Evolutionary conservation across 1,284 basidiomycete species (phyloP), one percentile per base, ranked within the genome.

Genomic region (Phellopilus nigrolimitatus): DNA sequence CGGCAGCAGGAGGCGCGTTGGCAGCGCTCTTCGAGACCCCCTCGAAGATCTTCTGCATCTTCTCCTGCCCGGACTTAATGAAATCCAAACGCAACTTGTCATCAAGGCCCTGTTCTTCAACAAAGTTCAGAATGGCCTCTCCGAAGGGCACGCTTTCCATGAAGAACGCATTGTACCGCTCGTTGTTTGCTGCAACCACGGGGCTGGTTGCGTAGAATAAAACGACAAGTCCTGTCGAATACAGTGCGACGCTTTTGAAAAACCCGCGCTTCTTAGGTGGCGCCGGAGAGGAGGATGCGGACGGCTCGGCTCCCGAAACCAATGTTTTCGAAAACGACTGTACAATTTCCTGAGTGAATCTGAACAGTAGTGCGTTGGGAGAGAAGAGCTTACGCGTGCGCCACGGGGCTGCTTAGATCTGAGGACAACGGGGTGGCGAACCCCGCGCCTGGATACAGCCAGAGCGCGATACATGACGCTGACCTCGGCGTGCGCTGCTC

Each of bases 141-240:
- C 85, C 94, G 25, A 85, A 70, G 3, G 91, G 92, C 43, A 92
- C 82, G 54, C 80, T 73, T 61, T 88, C 83, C 55, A 82, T 75
- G 72, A 94, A 94, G 63, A 93, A 76, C 61, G 91, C 83, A 65
- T 85, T 82, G 72, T 90, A 91, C 4, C 72, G 66, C 58, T 82
- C 81, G 64, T 79, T 82, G 61, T 84, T 76, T 73, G 85, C 84
- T 19, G 88, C 79, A 56, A 80, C 71, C 63, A 90, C 88, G 17
- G 83, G 74, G 68, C 87, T 88, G 53, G 82, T 83, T 57, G 83
- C 71, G 70, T 92, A 93, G 71, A 91, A 90, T n/a, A 82, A 79
- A 38, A 79, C 76, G n/a, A 78, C 77, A 30, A 74, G 75, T 10
- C 76, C 73, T n/a, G 83, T 74, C 4, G 82, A 73, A 63, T 79